Evolutionary conservation across 2,329 filamentous ascomycete species (phyloP).

Genomic region (Torrubiella hemipterigena): DNA sequence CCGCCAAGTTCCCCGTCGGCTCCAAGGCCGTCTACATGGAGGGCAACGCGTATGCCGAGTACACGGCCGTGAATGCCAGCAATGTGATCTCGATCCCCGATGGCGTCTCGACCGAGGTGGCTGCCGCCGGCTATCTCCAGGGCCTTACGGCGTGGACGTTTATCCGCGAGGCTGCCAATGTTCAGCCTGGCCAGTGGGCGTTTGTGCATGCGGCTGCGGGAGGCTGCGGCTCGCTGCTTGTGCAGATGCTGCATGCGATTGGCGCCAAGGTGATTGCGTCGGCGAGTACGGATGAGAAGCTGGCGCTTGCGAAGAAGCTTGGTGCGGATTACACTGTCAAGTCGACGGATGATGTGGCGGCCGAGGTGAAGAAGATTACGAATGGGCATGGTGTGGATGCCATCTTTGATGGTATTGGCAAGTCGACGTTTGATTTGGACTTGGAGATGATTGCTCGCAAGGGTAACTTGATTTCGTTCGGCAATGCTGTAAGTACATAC

Average conservation of each 20-base stretch:
- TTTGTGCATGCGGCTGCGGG: slow-evolving; percentile 80
- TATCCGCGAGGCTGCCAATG: slow-evolving; percentile 63
- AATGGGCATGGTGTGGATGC: slow-evolving; percentile 60
- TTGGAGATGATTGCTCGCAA: slow-evolving; percentile 65
- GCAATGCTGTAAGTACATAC: slow-evolving; percentile 53
- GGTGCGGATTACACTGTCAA: slow-evolving; percentile 65
- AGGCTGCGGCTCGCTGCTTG: slow-evolving; percentile 64
- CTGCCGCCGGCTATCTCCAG: slow-evolving; percentile 62
- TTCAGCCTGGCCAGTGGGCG: slow-evolving; percentile 67
- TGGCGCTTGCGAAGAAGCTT: slow-evolving; percentile 52
- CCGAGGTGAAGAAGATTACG: slow-evolving; percentile 56
- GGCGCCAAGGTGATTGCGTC: slow-evolving; percentile 74
- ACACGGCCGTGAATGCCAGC: slow-evolving; percentile 37
- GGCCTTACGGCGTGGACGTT: slow-evolving; percentile 75
- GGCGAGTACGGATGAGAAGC: slow-evolving; percentile 62
- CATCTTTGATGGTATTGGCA: slow-evolving; percentile 80
- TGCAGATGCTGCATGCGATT: slow-evolving; percentile 59
- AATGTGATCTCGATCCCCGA: slow-evolving; percentile 53
- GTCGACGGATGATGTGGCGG: slow-evolving; percentile 48
- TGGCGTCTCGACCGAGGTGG: slow-evolving; percentile 45
- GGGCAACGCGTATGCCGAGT: slow-evolving; percentile 41
- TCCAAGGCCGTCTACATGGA: slow-evolving; percentile 62
- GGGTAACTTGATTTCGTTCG: slow-evolving; percentile 67
- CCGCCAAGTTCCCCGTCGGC: slow-evolving; percentile 47
- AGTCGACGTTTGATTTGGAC: slow-evolving; percentile 70